phyloP scores from a whole-genome alignment of 2,329 filamentous ascomycete genomes.

The Xylariomycetidae sp. region DNA sequence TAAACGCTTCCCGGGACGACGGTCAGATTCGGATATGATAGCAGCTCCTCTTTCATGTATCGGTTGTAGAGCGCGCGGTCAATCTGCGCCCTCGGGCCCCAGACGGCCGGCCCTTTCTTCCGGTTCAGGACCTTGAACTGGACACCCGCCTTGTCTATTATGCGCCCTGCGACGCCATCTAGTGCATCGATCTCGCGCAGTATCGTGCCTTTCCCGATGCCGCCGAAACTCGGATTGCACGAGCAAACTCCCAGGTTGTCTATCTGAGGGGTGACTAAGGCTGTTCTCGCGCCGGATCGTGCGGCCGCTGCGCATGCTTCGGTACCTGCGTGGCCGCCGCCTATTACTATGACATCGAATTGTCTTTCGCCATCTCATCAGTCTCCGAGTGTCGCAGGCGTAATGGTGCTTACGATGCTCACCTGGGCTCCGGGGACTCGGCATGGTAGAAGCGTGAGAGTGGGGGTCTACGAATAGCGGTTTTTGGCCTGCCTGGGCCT shows the following conservation, averaged over 20 bases:
- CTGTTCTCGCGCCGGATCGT: constrained; percentile 81
- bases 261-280: constrained; percentile 73
- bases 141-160: constrained; percentile 91
- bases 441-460: neutral
- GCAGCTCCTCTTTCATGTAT: constrained; percentile 85
- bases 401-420: neutral
- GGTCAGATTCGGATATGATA: constrained; percentile 70
- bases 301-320: constrained; percentile 92
- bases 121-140: constrained; percentile 88
- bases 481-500: neutral
- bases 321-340: constrained; percentile 90
- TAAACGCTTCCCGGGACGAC: constrained; percentile 85
- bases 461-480: neutral
- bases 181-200: constrained; percentile 91
- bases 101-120: constrained; percentile 90
- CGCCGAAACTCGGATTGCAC: constrained; percentile 63
- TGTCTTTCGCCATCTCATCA: constrained; percentile 33
- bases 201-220: constrained; percentile 98
- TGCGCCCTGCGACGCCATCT: constrained; percentile 80
- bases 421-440: no score
- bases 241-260: constrained; percentile 21
- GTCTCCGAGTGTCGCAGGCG: neutral
- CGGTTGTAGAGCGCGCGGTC: constrained; percentile 84
- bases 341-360: constrained; percentile 92
- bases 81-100: constrained; percentile 95